Base-by-base conservation (phyloP, 2,329 filamentous ascomycete genomes). In the Neonectria faginata region DNA sequence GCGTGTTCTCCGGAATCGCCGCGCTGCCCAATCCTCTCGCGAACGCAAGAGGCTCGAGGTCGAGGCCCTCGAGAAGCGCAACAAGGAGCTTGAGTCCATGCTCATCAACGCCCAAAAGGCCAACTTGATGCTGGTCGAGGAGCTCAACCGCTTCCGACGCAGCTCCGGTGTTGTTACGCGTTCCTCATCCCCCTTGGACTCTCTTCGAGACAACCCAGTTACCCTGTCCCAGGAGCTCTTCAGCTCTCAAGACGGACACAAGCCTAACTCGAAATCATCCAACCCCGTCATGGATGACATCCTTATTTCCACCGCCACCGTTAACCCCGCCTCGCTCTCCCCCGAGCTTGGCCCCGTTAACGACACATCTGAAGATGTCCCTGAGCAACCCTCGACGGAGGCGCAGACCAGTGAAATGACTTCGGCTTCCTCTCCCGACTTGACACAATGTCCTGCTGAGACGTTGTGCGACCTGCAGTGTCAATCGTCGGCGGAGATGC, bases 401-500 rank as follows among this genome's bases (percentile, higher is more conserved):
- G 64, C 64, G 31, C 65, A 68, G 60, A 36, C 66, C 61, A 67
- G 52, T 51, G 71, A 78, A 72, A 66, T 68, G 66, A 74, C 70
- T 56, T 50, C 69, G 68, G 73, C 75, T 72, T 75, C 81, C 83
- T 87, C 91, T 83, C 87, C 92, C 89, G 93, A 97, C 88, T 84
- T 89, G 96, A 96, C 94, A 97, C 96, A 97, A 97, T 94, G 97
- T 97, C 94, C 96, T 98, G 96, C 96, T 87, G 96, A 88, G 94
- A 91, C 97, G 95, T 97, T 98, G 96, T 98, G 91, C 80, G 96
- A 97, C 96, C 96, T 97, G 96, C 96, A 92, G 96, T 99, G 96
- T 98, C 96, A 91, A 95, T 94, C 89, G 91, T 95, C 92, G 91
- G 88, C 84, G 85, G 87, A 86, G 82, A 84, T 82, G 80, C 80